A percentile compares a stretch with the other conserved stretches of the same genome.
phyloP scores from a whole-genome alignment of 2,329 filamentous ascomycete genomes.

The Pseudonectria buxi region DNA sequence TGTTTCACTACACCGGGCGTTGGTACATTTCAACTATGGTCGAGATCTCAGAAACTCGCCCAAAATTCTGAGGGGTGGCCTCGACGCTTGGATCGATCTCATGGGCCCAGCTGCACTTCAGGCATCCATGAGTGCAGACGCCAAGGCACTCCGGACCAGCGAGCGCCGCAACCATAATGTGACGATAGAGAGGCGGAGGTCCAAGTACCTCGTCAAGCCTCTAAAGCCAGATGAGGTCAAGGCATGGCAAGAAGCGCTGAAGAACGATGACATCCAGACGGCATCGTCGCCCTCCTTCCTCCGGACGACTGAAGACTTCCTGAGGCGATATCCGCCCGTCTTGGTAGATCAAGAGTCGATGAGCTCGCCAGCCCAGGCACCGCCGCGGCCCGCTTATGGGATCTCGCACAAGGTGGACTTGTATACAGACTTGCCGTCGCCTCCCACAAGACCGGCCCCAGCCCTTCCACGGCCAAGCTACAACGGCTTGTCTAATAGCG shows the following conservation, averaged over 20 bases:
- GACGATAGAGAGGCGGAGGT: conserved; percentile 29
- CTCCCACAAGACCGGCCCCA: conserved; percentile 62
- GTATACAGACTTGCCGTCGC: conserved; percentile 43
- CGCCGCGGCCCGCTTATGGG: conserved; percentile 21
- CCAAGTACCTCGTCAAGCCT: conserved; percentile 52
- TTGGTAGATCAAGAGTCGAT: conserved; percentile 56
- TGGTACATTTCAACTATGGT: conserved; percentile 77
- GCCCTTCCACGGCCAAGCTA: conserved; percentile 67
- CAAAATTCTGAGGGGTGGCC: conserved; percentile 71
- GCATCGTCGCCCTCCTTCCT: conserved; percentile 50
- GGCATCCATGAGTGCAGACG: conserved; percentile 31
- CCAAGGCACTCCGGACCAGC: conserved; percentile 9
- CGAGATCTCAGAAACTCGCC: conserved; percentile 67
- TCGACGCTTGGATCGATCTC: conserved; percentile 82
- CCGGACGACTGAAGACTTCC: conserved; percentile 74
- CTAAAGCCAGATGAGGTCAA: conserved; percentile 76
- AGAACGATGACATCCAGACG: conserved; percentile 51
- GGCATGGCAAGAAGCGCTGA: conserved; percentile 71
- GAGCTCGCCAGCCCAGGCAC: conserved; percentile 33
- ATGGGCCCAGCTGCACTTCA: conserved; percentile 62
- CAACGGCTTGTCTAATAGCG: conserved; percentile 56
- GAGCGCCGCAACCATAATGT: conserved; percentile 26
- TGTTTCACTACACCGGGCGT: conserved; percentile 66
- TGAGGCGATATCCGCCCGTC: conserved; percentile 72
- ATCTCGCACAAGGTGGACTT: conserved; percentile 31